phyloP scores from a whole-genome alignment of 2,329 filamentous ascomycete species.

The Aplosporella prunicola region DNA sequence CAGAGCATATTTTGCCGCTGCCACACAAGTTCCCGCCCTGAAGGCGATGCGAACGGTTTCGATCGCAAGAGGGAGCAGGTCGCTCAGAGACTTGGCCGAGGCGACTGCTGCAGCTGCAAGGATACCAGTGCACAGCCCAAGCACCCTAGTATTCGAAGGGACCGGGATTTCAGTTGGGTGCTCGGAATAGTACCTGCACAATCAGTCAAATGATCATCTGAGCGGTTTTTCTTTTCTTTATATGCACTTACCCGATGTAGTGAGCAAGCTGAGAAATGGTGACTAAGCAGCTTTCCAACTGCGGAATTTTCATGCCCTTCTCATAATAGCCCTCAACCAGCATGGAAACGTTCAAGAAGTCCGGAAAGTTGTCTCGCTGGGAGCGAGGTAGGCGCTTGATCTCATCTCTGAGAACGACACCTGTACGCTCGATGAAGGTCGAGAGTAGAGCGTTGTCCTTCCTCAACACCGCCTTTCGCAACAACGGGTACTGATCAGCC shows the following conservation, averaged over 20 bases:
- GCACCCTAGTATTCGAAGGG: conserved; percentile 42
- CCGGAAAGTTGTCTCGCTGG: conserved; percentile 50
- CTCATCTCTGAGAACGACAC: conserved; percentile 51
- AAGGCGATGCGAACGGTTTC: conserved; percentile 59
- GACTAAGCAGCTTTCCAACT: conserved; percentile 55
- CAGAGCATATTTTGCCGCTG: conserved; percentile 34
- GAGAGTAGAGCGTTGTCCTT: conserved; percentile 49
- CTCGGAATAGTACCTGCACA: conserved; percentile 36
- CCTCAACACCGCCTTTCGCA: conserved; percentile 41
- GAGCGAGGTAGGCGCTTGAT: conserved; percentile 47
- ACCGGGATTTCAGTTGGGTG: conserved; percentile 45
- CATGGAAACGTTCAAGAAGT: conserved; percentile 54
- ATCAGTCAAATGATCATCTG: too few species aligned
- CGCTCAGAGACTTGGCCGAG: conserved; percentile 51
- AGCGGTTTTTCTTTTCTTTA: too few species aligned
- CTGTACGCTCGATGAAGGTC: conserved; percentile 52
- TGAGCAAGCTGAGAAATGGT: conserved; percentile 58
- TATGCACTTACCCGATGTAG: conserved; percentile 59
- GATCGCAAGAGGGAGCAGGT: conserved; percentile 53
- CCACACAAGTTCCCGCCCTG: conserved; percentile 45
- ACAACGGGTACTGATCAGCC: conserved; percentile 54
- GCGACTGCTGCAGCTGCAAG: conserved; percentile 61
- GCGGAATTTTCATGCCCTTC: conserved; percentile 48
- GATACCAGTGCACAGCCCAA: conserved; percentile 60
- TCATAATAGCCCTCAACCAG: conserved; percentile 56